A percentile compares a stretch with the other conserved stretches of the same genome.
phyloP scores from a whole-genome alignment of 129 eudicot species.

The Escallonia rubra region DNA sequence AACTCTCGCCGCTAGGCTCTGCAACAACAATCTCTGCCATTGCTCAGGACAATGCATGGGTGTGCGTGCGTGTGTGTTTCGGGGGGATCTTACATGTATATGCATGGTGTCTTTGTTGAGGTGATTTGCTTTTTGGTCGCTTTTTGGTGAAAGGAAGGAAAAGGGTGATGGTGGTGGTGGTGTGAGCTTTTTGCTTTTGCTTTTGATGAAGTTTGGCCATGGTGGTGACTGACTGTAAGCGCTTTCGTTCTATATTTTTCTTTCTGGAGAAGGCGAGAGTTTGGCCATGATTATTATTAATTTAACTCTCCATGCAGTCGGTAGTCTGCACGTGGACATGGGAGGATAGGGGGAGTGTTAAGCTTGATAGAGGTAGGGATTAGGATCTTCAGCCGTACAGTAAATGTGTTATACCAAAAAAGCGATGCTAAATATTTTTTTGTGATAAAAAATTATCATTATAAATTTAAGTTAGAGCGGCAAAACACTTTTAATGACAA shows the following conservation, averaged over 20 bases:
- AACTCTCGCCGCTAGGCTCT: conserved; percentile 49
- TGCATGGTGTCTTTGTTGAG: conserved; percentile 24
- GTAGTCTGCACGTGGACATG: no score
- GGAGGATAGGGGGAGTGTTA: no score
- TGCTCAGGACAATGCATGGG: conserved; percentile 17
- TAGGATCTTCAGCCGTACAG: no score
- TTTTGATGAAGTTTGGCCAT: conserved; percentile 6
- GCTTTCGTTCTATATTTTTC: conserved; percentile 28
- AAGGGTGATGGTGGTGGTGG: not conserved
- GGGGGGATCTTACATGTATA: conserved; percentile 43
- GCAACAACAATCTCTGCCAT: conserved; percentile 78
- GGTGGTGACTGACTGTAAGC: conserved; percentile 21
- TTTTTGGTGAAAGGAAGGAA: conserved; percentile 1
- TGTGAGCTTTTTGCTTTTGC: conserved; percentile 15
- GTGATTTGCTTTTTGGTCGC: conserved; percentile 25
- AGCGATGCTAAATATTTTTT: no score
- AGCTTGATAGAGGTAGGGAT: no score
- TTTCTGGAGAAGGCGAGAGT: conserved; percentile 12
- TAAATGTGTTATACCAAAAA: no score
- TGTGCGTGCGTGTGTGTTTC: not conserved
- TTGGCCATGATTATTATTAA: not conserved
- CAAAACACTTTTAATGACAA: no score
- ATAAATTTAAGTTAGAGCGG: no score
- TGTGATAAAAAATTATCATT: no score
- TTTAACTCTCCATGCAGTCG: no score